These are phyloP conservation scores for Penicilliopsis zonata DNA, from an alignment of 495 filamentous ascomycete species.

Conservation along the genomic window DNA sequence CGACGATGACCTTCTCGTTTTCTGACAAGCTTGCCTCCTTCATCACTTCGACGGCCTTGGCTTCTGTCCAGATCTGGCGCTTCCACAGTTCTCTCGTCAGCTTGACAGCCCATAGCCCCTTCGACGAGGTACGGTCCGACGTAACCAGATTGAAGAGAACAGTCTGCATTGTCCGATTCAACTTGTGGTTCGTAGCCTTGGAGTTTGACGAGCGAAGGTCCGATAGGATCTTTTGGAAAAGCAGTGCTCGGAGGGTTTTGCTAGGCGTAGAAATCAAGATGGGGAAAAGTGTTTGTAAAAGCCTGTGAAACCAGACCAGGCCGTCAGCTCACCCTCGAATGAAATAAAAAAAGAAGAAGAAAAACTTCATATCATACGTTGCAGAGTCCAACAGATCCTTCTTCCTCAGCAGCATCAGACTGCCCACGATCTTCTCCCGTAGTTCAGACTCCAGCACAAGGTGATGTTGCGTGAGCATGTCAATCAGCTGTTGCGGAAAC, in stretches of 20 bases:
- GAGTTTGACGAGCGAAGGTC: slow-evolving; percentile 78
- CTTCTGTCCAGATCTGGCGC: slow-evolving; percentile 77
- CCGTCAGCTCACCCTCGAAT: neutral
- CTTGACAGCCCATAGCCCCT: slow-evolving; percentile 90
- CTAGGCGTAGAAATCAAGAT: slow-evolving; percentile 78
- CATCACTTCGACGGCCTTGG: slow-evolving; percentile 86
- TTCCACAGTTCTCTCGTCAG: slow-evolving; percentile 82
- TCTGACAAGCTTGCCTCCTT: slow-evolving; percentile 74
- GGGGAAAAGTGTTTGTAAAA: slow-evolving; percentile 84
- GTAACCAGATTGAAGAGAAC: slow-evolving; percentile 85
- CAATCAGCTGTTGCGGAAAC: slow-evolving; percentile 72
- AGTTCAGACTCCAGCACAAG: slow-evolving; percentile 65
- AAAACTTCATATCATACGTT: slow-evolving; percentile 30
- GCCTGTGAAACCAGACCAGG: slow-evolving; percentile 16
- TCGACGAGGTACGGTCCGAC: slow-evolving; percentile 68
- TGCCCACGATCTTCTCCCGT: slow-evolving; percentile 88
- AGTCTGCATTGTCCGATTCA: slow-evolving; percentile 87
- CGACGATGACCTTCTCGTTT: slow-evolving; percentile 79
- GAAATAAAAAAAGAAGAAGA: neutral
- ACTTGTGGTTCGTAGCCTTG: slow-evolving; percentile 75
- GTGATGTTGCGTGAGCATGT: slow-evolving; percentile 72
- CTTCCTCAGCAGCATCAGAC: slow-evolving; percentile 72
- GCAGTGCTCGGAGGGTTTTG: slow-evolving; percentile 69
- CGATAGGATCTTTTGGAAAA: slow-evolving; percentile 84
- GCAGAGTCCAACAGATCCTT: slow-evolving; percentile 86